Evolutionary conservation across 73 alveolate genomes (phyloP).

Genomic region (Durusdinium trenchii): DNA sequence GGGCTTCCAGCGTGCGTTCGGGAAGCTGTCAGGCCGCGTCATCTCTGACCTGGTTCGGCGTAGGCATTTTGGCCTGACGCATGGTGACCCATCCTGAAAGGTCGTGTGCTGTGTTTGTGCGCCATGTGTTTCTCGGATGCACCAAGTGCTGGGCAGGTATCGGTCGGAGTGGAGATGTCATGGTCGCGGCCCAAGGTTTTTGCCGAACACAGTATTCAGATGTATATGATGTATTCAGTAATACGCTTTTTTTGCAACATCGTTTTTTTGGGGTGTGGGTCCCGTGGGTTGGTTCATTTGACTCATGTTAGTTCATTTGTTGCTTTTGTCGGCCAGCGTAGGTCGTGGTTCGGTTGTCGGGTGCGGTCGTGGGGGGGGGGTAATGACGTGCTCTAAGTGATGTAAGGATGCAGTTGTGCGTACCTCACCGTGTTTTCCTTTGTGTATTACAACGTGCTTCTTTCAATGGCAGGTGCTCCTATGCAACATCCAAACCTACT

Average conservation of each 20-base stretch:
- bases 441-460: too few relatives aligned
- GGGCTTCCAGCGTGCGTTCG: slow-evolving; percentile 48
- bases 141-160: slow-evolving; percentile 97
- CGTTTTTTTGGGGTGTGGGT: neutral
- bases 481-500: too few relatives aligned
- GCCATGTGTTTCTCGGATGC: neutral
- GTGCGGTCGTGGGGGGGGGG: too few relatives aligned
- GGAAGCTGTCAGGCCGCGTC: slow-evolving; percentile 72
- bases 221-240: neutral
- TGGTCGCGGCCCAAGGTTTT: neutral
- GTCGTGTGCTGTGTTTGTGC: neutral
- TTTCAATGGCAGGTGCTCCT: too few relatives aligned
- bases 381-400: too few relatives aligned
- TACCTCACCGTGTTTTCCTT: too few relatives aligned
- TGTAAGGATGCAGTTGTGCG: too few relatives aligned
- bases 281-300: too few relatives aligned
- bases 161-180: slow-evolving; percentile 94
- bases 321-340: too few relatives aligned
- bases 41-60: slow-evolving; percentile 97
- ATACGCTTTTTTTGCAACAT: neutral
- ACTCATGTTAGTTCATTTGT: too few relatives aligned
- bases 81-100: slow-evolving; percentile 97
- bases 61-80: slow-evolving; percentile 99
- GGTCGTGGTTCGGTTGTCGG: too few relatives aligned
- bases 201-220: neutral